These are phyloP conservation scores for Cucurbita moschata DNA, from an alignment of 306 rosid genomes.

Conservation along the genomic window DNA sequence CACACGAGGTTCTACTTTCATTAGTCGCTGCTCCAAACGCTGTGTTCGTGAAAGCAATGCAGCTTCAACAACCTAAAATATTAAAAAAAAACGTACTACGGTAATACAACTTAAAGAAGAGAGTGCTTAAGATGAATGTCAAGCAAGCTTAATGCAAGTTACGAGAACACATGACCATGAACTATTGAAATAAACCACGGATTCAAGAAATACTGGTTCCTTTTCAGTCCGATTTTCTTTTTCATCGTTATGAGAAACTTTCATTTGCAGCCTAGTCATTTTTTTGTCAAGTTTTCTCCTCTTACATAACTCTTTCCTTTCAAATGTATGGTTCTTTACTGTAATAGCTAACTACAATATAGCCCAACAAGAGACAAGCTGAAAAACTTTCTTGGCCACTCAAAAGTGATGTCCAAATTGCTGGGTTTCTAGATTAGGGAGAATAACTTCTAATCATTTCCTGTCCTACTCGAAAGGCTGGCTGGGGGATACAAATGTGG, in stretches of 20 bases:
- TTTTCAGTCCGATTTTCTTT: not conserved
- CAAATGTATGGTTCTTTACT: no score
- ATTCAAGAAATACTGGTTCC: not conserved
- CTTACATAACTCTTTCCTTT: no score
- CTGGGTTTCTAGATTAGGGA: not conserved
- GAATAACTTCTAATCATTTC: not conserved
- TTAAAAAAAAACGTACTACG: not conserved
- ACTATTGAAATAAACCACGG: not conserved
- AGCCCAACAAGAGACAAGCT: not conserved
- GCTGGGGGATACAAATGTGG: not conserved
- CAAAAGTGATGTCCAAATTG: not conserved
- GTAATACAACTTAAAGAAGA: not conserved
- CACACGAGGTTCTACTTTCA: constrained; percentile 95
- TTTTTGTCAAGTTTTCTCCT: not conserved
- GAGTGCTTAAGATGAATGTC: not conserved
- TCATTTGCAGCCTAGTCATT: not conserved
- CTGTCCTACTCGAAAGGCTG: not conserved
- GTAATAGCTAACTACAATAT: not conserved
- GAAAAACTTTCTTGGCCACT: not conserved
- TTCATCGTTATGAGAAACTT: not conserved
- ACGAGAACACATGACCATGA: not conserved
- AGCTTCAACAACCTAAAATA: constrained; percentile 83
- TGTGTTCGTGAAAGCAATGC: constrained; percentile 88
- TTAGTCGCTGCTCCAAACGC: constrained; percentile 56
- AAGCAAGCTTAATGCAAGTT: not conserved